A percentile compares a stretch with the other conserved stretches of the same genome.
Conservation (phyloP, 768 basidiomycete genomes). For the Tricholoma furcatifolium region DNA sequence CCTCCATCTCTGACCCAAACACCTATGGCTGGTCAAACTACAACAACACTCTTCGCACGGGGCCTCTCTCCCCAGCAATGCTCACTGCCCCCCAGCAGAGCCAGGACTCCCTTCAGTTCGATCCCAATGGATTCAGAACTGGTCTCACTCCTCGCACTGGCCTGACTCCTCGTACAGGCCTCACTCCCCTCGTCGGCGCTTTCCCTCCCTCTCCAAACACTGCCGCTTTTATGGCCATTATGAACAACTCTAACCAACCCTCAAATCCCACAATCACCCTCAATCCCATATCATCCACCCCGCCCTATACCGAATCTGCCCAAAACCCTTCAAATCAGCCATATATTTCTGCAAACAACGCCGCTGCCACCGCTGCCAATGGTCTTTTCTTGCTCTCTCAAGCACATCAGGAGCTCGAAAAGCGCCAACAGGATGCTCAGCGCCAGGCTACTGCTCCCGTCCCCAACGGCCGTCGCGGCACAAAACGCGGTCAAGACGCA, state of each 20-base stretch:
- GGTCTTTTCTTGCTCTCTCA: conserved; percentile 92
- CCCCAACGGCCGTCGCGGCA: conserved; percentile 49
- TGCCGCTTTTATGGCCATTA: conserved; percentile 89
- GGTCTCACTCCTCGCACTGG: conserved; percentile 87
- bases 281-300: conserved; percentile 61
- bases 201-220: conserved; percentile 90
- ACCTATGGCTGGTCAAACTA: conserved; percentile 68
- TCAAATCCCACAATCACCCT: conserved; percentile 62
- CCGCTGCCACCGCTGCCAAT: conserved; percentile 77
- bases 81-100: conserved; percentile 77
- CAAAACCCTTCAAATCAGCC: conserved; percentile 27
- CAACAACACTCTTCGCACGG: conserved; percentile 75
- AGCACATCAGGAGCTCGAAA: conserved; percentile 94
- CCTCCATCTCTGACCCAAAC: conserved; percentile 64
- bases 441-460: conserved; percentile 40
- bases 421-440: conserved; percentile 90
- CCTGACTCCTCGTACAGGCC: conserved; percentile 81
- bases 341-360: conserved; percentile 46
- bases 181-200: conserved; percentile 71
- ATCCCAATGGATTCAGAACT: conserved; percentile 73
- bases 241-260: conserved; percentile 46
- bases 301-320: conserved; percentile 33
- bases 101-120: conserved; percentile 47
- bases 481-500: conserved; percentile 68
- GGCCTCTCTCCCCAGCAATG: conserved; percentile 96